Evolutionary conservation across 2,329 filamentous ascomycete genomes (phyloP), one percentile per base, ranked within the genome.

Genomic region (Scedosporium minutisporum): DNA sequence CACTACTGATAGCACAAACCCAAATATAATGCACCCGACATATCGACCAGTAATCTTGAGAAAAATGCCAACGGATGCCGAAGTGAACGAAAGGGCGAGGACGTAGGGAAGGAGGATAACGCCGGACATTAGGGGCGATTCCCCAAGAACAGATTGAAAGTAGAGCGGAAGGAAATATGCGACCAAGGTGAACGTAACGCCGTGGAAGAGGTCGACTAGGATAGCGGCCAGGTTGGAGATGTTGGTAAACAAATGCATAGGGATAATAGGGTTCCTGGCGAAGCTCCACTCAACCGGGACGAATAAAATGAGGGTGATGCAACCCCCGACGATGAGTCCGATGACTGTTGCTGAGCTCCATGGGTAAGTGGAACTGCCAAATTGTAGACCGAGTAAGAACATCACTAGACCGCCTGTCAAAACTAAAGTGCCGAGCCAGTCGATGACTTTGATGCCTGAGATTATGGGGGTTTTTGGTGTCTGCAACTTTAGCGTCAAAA

Each of bases 121-220:
- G 3, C 74, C 75, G 2, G 70, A 68, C 16, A 58, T 55, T 12
- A 68, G 66, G 12, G 70, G 68, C 6, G 71, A 64, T 1, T 83
- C 83, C 60, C 80, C 80, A 2, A 87, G 80, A 0, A 87, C 87
- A 2, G 85, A 81, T 70, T 93, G 89, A 62, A 90, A 87, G 73
- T 87, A 92, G 0, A 91, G 78, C 0, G 89, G 89, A 27, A 91
- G 76, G 68, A 89, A 92, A 72, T 90, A 92, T 59, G 85, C 82
- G 1, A 79, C 79, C 0, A 81, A 83, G 48, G 89, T 87, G 71
- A 88, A 88, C 41, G 85, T 81, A 68, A 86, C 76, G 0, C 74
- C 75, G 64, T 55, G 51, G 51, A 55, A 55, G 65, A 93, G 87
- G 67, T 93, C 83, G 67, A 85, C 87, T 9, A 86, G 83, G 0